These are phyloP conservation scores for Xylaria arbuscula DNA, from an alignment of 2,329 filamentous ascomycete species.

Conservation along the genomic window DNA sequence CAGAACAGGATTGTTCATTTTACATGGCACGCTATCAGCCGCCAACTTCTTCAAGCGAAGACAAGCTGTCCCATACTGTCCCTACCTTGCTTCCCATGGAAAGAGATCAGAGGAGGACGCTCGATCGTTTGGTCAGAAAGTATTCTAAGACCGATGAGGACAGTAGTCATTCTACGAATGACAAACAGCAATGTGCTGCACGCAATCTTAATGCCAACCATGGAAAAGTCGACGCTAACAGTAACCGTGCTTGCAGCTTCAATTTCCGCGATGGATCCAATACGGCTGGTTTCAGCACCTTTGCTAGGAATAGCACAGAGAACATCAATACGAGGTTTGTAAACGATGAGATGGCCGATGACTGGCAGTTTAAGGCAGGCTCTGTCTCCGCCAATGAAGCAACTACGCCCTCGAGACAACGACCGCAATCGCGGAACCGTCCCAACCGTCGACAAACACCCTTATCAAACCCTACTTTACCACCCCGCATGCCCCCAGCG, in stretches of 20 bases:
- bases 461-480: conserved; percentile 41
- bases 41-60: conserved; percentile 48
- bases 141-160: conserved; percentile 30
- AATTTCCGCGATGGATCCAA: conserved; percentile 58
- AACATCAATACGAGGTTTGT: conserved; percentile 72
- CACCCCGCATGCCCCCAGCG: conserved; percentile 39
- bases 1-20: conserved; percentile 18
- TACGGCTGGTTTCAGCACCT: conserved; percentile 52
- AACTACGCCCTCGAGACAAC: conserved; percentile 49
- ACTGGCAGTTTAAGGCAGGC: conserved; percentile 66
- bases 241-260: conserved; percentile 59
- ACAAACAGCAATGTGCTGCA: conserved; percentile 15
- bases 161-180: conserved; percentile 4
- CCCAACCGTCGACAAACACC: conserved; percentile 55
- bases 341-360: conserved; percentile 57
- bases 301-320: conserved; percentile 64
- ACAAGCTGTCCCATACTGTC: conserved; percentile 3
- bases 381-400: conserved; percentile 48
- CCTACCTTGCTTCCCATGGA: conserved; percentile 52
- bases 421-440: conserved; percentile 56
- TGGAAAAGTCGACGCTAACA: conserved; percentile 51
- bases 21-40: conserved; percentile 8
- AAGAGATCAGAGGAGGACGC: conserved; percentile 53
- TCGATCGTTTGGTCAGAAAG: conserved; percentile 54
- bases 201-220: conserved; percentile 19